Conservation (phyloP, 192 early-diverging fungal genomes). For the Allomyces macrogynus region DNA sequence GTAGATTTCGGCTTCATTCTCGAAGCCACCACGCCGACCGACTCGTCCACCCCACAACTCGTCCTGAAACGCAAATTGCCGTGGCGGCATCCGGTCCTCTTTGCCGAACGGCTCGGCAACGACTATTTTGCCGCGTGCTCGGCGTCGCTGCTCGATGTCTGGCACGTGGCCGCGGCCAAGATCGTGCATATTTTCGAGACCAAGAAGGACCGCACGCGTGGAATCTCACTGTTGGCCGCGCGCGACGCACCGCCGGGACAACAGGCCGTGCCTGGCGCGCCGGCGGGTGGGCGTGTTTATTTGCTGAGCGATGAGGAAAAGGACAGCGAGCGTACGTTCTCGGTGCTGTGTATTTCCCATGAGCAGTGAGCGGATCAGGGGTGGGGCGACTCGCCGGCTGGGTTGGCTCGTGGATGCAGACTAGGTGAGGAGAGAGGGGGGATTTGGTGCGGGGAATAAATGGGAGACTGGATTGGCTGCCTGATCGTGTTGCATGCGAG, state of each 20-base stretch:
- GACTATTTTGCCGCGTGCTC: conserved; percentile 28
- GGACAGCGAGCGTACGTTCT: conserved; percentile 15
- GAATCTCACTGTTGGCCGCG: conserved; percentile 11
- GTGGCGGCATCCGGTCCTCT: conserved; percentile 28
- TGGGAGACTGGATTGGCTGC: too few relatives aligned
- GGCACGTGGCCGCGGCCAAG: conserved; percentile 21
- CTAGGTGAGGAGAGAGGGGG: too few relatives aligned
- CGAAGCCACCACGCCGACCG: not conserved
- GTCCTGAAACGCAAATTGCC: conserved; percentile 9
- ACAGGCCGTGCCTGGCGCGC: not conserved
- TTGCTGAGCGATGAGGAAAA: conserved; percentile 28
- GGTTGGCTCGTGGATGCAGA: too few relatives aligned
- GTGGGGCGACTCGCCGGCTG: too few relatives aligned
- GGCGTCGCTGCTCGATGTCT: conserved; percentile 24
- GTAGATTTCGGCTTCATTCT: conserved; percentile 2
- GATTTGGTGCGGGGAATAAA: too few relatives aligned
- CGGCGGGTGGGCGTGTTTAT: conserved; percentile 14
- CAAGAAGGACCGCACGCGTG: conserved; percentile 22
- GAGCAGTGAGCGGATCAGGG: not conserved
- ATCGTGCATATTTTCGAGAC: conserved; percentile 36
- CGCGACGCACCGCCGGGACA: not conserved
- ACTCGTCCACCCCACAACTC: not conserved
- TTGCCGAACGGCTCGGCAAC: conserved; percentile 18
- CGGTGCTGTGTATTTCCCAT: conserved; percentile 15
- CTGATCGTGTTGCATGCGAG: too few relatives aligned